phyloP scores from a whole-genome alignment of 2,329 filamentous ascomycete species.

The Sporothrix humicola region DNA sequence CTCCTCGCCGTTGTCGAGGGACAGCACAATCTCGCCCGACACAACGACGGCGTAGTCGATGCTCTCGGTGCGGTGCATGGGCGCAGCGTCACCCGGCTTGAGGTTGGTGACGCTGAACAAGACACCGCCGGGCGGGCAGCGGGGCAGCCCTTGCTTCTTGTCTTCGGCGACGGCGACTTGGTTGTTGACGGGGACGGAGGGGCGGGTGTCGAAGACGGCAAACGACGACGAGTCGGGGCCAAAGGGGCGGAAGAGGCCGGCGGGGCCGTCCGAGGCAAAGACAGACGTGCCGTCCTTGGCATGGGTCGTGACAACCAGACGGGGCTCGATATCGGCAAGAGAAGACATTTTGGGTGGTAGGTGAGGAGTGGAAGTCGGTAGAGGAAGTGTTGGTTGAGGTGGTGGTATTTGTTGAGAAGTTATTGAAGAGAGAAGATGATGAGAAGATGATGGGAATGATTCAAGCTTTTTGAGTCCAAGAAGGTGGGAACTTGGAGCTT shows the following conservation, averaged over 20 bases:
- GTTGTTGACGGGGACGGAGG: slow-evolving; percentile 45
- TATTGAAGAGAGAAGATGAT: not conserved
- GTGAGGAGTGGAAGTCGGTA: not conserved
- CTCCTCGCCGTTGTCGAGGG: slow-evolving; percentile 51
- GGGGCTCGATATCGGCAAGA: slow-evolving; percentile 4
- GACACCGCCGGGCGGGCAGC: slow-evolving; percentile 47
- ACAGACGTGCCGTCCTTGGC: slow-evolving; percentile 25
- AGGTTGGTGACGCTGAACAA: slow-evolving; percentile 47
- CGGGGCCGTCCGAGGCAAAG: slow-evolving; percentile 20
- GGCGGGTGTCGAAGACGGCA: slow-evolving; percentile 43
- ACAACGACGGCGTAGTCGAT: slow-evolving; percentile 51
- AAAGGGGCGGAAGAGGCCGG: slow-evolving; percentile 20
- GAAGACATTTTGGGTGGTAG: slow-evolving; percentile 5
- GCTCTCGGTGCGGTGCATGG: slow-evolving; percentile 52
- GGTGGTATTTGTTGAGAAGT: not conserved
- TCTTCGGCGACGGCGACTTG: slow-evolving; percentile 36
- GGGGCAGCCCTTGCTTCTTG: slow-evolving; percentile 40
- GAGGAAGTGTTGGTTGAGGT: not conserved
- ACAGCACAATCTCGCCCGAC: slow-evolving; percentile 49
- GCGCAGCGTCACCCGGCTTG: slow-evolving; percentile 42
- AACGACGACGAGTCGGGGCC: slow-evolving; percentile 39
- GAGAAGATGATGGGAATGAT: slow-evolving; percentile 6
- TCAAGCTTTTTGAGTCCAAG: not conserved
- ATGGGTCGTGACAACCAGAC: slow-evolving; percentile 25
- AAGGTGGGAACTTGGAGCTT: not conserved